phyloP scores from a whole-genome alignment of 768 basidiomycete genomes.

The Tulasnella sp. region DNA sequence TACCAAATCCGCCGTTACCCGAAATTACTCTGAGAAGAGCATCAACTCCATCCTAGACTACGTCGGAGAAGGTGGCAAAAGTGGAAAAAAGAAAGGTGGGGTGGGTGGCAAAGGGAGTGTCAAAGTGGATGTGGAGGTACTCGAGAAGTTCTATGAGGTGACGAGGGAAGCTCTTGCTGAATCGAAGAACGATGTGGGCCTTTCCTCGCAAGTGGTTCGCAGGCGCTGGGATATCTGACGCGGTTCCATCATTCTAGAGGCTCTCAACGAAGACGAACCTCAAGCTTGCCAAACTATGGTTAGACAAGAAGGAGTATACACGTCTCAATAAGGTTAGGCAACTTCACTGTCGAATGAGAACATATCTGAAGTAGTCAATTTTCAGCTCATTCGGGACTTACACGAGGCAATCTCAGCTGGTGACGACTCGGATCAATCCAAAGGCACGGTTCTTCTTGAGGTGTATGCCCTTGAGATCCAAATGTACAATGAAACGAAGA shows the following conservation, averaged over 20 bases:
- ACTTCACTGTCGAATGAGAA: slow-evolving; percentile 19
- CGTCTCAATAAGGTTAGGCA: slow-evolving; percentile 73
- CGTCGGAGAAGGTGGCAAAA: slow-evolving; percentile 81
- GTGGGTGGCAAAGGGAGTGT: slow-evolving; percentile 61
- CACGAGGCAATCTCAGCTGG: slow-evolving; percentile 51
- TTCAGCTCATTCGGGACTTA: slow-evolving; percentile 75
- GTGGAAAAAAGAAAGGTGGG: slow-evolving; percentile 58
- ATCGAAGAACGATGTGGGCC: slow-evolving; percentile 89
- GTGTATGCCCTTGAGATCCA: slow-evolving; percentile 99
- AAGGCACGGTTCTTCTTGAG: slow-evolving; percentile 91
- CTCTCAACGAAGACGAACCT: slow-evolving; percentile 94
- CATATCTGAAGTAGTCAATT: slow-evolving; percentile 38
- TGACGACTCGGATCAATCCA: slow-evolving; percentile 82
- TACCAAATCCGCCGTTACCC: slow-evolving; percentile 92
- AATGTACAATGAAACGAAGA: slow-evolving; percentile 97
- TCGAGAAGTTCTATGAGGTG: slow-evolving; percentile 94
- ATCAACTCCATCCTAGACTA: slow-evolving; percentile 99
- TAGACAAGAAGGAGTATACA: slow-evolving; percentile 88
- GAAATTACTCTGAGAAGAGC: slow-evolving; percentile 96
- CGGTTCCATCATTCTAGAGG: slow-evolving; percentile 55
- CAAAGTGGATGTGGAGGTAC: slow-evolving; percentile 64
- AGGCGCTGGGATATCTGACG: neutral
- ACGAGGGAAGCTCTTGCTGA: slow-evolving; percentile 90
- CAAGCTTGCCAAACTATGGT: slow-evolving; percentile 96
- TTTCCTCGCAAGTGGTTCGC: neutral